These are phyloP conservation scores for Plantago lanceolata DNA, from an alignment of 305 asterid genomes.

Conservation along the genomic window DNA sequence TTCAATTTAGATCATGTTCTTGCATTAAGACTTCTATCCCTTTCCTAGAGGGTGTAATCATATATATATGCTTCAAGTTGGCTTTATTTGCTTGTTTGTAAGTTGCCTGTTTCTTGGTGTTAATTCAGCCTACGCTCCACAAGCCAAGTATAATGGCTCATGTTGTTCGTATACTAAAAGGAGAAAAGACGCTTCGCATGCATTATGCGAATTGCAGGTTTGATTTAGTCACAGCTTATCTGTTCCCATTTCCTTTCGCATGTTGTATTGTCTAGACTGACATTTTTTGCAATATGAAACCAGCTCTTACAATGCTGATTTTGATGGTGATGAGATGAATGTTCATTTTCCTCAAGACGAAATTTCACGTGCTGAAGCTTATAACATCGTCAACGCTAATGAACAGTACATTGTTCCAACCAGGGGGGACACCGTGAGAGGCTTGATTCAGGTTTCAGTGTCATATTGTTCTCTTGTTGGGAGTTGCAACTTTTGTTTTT, in stretches of 20 bases:
- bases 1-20: slow-evolving; percentile 12
- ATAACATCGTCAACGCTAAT: slow-evolving; percentile 89
- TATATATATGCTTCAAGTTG: slow-evolving; percentile 18
- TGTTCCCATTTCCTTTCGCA: neutral
- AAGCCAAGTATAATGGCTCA: slow-evolving; percentile 99
- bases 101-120: slow-evolving; percentile 23
- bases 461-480: slow-evolving; percentile 17
- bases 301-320: slow-evolving; percentile 98
- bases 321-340: slow-evolving; percentile 98
- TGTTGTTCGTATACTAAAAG: slow-evolving; percentile 86
- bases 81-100: slow-evolving; percentile 16
- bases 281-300: slow-evolving; percentile 28
- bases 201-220: slow-evolving; percentile 99
- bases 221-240: slow-evolving; percentile 19
- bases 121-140: slow-evolving; percentile 93
- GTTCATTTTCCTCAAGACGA: slow-evolving; percentile 99
- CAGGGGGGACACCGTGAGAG: slow-evolving; percentile 95
- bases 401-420: slow-evolving; percentile 98
- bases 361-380: slow-evolving; percentile 99
- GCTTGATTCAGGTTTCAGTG: slow-evolving; percentile 85
- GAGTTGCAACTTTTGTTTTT: neutral
- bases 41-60: neutral
- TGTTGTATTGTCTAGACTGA: slow-evolving; percentile 27
- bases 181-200: slow-evolving; percentile 97
- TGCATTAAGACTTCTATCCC: slow-evolving; percentile 12